These are phyloP conservation scores for Cladophialophora carrionii DNA, from an alignment of 2,329 filamentous ascomycete genomes.

Conservation along the genomic window DNA sequence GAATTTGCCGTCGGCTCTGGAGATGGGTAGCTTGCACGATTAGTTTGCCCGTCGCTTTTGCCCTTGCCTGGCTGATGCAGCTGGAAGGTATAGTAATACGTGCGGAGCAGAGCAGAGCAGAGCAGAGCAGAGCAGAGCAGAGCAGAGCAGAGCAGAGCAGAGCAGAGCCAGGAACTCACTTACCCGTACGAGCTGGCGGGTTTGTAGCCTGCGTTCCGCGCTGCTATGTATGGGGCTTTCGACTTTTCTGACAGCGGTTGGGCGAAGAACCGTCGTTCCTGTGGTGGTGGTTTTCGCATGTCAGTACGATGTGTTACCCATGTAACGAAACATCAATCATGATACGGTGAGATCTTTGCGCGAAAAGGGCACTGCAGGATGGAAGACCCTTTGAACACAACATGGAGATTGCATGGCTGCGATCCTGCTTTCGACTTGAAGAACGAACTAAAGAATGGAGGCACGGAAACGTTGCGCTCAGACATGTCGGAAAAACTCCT, in stretches of 20 bases:
- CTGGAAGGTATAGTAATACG: not conserved
- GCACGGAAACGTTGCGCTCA: not conserved
- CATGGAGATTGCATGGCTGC: too few species aligned
- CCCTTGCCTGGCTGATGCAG: not conserved
- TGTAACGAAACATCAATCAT: not conserved
- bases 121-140: not conserved
- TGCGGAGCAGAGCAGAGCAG: not conserved
- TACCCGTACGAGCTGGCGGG: slow-evolving; percentile 27
- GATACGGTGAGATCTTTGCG: not conserved
- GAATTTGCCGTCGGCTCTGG: slow-evolving; percentile 21
- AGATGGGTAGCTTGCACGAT: not conserved
- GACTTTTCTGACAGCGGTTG: slow-evolving; percentile 17
- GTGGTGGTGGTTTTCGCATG: not conserved
- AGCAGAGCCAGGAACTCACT: not conserved
- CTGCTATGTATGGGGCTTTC: slow-evolving; percentile 25
- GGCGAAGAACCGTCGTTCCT: slow-evolving; percentile 24
- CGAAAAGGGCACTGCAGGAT: too few species aligned
- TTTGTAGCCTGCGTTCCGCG: slow-evolving; percentile 28
- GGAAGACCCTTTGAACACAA: too few species aligned
- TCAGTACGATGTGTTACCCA: not conserved
- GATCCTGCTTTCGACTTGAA: too few species aligned
- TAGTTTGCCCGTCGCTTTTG: not conserved
- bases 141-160: not conserved
- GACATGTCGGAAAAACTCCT: not conserved
- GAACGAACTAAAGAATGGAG: too few species aligned